Evolutionary conservation across 176 grass and related monocot genomes (phyloP).

Genomic region (Zizania latifolia): DNA sequence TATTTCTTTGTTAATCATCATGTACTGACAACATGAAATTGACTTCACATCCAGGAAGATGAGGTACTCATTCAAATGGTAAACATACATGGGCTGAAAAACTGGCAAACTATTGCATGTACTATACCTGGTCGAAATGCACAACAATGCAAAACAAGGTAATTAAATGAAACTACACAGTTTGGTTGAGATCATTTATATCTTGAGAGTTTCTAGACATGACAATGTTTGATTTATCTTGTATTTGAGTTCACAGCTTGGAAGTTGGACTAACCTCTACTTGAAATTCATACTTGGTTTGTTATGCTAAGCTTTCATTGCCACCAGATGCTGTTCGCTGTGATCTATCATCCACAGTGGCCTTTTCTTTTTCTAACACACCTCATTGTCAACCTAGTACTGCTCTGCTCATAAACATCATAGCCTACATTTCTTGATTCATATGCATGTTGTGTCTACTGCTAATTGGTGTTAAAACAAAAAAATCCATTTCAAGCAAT

Average conservation of each 20-base stretch:
- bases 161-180: neutral
- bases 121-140: slow-evolving; percentile 50
- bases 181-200: slow-evolving; percentile 21
- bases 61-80: slow-evolving; percentile 53
- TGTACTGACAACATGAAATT: slow-evolving; percentile 15
- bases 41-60: slow-evolving; percentile 53
- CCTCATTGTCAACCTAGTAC: neutral
- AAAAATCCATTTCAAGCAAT: neutral
- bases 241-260: neutral
- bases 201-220: neutral
- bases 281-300: neutral
- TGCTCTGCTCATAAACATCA: neutral
- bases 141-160: slow-evolving; percentile 54
- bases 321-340: neutral
- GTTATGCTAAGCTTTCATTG: slow-evolving; percentile 5
- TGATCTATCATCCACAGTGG: neutral
- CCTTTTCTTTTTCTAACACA: neutral
- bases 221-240: neutral
- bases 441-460: neutral
- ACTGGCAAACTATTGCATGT: slow-evolving; percentile 46
- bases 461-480: neutral
- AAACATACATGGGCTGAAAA: slow-evolving; percentile 43
- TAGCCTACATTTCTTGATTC: neutral
- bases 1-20: neutral
- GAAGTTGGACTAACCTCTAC: neutral